These are phyloP conservation scores for Colletotrichum cuscutae DNA, from an alignment of 2,329 filamentous ascomycete species.

Conservation along the genomic window DNA sequence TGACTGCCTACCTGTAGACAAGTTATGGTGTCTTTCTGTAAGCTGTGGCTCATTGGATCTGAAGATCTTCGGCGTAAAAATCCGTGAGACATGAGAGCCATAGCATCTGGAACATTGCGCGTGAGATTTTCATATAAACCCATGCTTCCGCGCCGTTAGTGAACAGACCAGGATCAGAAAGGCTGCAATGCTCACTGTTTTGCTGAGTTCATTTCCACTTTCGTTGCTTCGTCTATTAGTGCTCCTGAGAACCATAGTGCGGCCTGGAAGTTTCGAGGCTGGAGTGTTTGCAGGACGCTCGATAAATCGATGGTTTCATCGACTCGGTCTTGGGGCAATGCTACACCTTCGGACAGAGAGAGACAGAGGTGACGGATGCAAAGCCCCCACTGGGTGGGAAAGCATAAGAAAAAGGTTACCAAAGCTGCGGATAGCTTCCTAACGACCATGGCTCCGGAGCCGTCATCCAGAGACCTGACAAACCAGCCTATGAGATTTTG, in stretches of 20 bases:
- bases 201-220: slow-evolving; percentile 70
- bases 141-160: slow-evolving; percentile 41
- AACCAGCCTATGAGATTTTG: slow-evolving; percentile 72
- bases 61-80: slow-evolving; percentile 40
- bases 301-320: slow-evolving; percentile 50
- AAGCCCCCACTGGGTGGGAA: slow-evolving; percentile 72
- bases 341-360: slow-evolving; percentile 52
- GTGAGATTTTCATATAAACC: slow-evolving; percentile 52
- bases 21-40: slow-evolving; percentile 66
- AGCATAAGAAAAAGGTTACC: slow-evolving; percentile 79
- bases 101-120: slow-evolving; percentile 52
- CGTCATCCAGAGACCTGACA: slow-evolving; percentile 61
- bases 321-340: slow-evolving; percentile 37
- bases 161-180: not conserved
- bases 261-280: slow-evolving; percentile 60
- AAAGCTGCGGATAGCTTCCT: slow-evolving; percentile 83
- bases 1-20: slow-evolving; percentile 66
- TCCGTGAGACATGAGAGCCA: slow-evolving; percentile 51
- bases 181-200: slow-evolving; percentile 58
- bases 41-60: slow-evolving; percentile 42
- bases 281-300: slow-evolving; percentile 59
- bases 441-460: slow-evolving; percentile 69
- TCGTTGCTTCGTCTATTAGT: slow-evolving; percentile 74
- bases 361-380: slow-evolving; percentile 68
- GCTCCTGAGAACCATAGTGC: slow-evolving; percentile 73